Percentiles rank a stretch among this genome's conserved stretches.
Conservation (phyloP, 208 protist genomes). For the Leptomonas seymouri region DNA sequence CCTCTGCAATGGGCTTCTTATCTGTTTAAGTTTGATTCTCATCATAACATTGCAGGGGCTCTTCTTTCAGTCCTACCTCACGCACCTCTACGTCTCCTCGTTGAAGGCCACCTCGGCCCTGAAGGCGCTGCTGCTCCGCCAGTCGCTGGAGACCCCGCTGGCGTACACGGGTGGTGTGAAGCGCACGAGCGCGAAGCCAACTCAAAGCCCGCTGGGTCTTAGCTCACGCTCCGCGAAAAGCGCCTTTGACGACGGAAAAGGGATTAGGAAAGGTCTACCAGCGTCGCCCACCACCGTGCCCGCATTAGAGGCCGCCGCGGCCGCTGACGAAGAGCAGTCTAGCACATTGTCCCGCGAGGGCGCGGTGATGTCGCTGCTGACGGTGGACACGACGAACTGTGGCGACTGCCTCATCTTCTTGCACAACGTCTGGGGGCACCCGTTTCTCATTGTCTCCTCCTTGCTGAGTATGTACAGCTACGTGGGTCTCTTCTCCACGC, state of each 20-base stretch:
- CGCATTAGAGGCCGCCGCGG: constrained; percentile 2
- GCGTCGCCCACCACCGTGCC: constrained; percentile 9
- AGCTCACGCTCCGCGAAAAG: constrained; percentile 7
- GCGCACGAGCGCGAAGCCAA: background rate
- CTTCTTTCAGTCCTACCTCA: constrained; percentile 72
- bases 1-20: constrained; percentile 44
- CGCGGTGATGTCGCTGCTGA: constrained; percentile 65
- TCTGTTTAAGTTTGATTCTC: constrained; percentile 49
- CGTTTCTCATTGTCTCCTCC: constrained; percentile 57
- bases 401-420: constrained; percentile 68
- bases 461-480: constrained; percentile 72
- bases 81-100: constrained; percentile 57
- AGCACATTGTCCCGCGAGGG: constrained; percentile 42
- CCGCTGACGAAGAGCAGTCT: background rate
- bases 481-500: constrained; percentile 62
- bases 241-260: constrained; percentile 11
- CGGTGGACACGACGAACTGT: constrained; percentile 66
- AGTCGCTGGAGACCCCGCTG: constrained; percentile 47
- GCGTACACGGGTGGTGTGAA: constrained; percentile 30
- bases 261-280: constrained; percentile 11
- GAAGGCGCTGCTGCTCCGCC: constrained; percentile 63
- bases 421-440: constrained; percentile 79
- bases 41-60: constrained; percentile 57
- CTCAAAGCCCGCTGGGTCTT: constrained; percentile 7
- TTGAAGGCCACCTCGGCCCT: constrained; percentile 61